Evolutionary conservation across 805 yeast species (phyloP), one percentile per base, ranked within the genome.

Genomic region (Nakazawaea ambrosiae): DNA sequence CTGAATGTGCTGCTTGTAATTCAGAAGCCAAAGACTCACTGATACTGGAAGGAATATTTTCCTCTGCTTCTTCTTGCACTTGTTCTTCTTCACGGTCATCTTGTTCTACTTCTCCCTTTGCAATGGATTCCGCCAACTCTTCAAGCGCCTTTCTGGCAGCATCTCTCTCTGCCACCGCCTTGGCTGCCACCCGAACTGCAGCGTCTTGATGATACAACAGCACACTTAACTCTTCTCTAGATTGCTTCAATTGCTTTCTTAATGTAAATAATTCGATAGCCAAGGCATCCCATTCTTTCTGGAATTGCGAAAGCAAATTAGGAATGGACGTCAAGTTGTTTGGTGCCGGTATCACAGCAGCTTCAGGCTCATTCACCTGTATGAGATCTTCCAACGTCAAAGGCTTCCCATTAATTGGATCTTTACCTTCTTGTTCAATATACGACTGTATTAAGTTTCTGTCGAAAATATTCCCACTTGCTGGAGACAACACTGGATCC

Each of bases 121-220:
- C 66, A 29, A 68, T 58, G 14, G 72, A 62, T 4, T 51, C 55
- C 1, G 78, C 61, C 38, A 85, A 57, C 37, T 73, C 66, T 34
- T 75, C 72, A 38, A 88, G 61, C 2, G 88, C 87, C n/a, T 52
- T 53, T 43, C 70, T 68, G 2, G 89, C 81, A 32, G 78, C 84
- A 44, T 86, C 94, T 28, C 88, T 63, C 49, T 89, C 96, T 39
- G 68, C 67, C n/a, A 81, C 63, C 2, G 86, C 76, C 24, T 70
- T 68, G 0, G 94, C 78, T 1, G 90, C 94, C 1, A 89, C 96
- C 39, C 89, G 65, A 3, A 83, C 78, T 2, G 96, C 95, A 1
- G 97, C 96, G 54, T 89, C 97, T 45, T 84, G 84, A 50, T 80
- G 81, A 50, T 87, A 89, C 28, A 88, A 60, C 0, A 95, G 80